Base-by-base conservation (phyloP, 805 yeast genomes). In the Limtongozyma cylindracea region DNA sequence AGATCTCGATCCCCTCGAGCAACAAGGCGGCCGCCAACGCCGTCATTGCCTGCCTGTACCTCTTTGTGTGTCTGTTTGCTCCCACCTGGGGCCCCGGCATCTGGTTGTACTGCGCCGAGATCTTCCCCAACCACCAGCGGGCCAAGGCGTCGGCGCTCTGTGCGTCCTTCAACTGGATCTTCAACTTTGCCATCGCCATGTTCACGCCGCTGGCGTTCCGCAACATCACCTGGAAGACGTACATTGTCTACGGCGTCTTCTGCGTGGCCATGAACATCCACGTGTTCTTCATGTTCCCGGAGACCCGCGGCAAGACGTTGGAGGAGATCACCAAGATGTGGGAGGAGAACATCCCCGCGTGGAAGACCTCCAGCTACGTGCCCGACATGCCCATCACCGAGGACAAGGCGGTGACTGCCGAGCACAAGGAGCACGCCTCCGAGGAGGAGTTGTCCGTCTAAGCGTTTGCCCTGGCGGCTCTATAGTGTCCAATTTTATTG, bases 131-230 rank as follows among this genome's bases (percentile, higher is more conserved):
- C 33, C 5, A 5, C 6, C 52, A 63, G 24, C 56, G 70, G 47
- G 63, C 67, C 34, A 61, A 80, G 52, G 70, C 77, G 25, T 57
- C 68, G 30, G 68, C 72, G 23, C 51, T 69, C n/a, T 48, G 65
- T 12, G 64, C 76, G 5, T 50, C 73, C 32, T 63, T 69, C 24
- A 68, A 69, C 52, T 69, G 78, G 78, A 41, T 63, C 25, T 56
- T 58, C 33, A 68, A 67, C 47, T 66, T 66, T 30, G 68, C 70
- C 17, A 59, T 66, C 41, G 73, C 67, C 27, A 61, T 63, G 68
- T 61, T 59, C 39, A 61, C 72, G 8, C 82, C 84, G 11, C 35
- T 51, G 8, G 50, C 63, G 2, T 59, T 63, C 42, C 41, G 46
- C 27, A 57, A 56, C 37, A 59, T 65, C 25, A 49, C 56, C 20